Conservation (phyloP, 2,329 filamentous ascomycete genomes). For the Pestalotiopsis fici region DNA sequence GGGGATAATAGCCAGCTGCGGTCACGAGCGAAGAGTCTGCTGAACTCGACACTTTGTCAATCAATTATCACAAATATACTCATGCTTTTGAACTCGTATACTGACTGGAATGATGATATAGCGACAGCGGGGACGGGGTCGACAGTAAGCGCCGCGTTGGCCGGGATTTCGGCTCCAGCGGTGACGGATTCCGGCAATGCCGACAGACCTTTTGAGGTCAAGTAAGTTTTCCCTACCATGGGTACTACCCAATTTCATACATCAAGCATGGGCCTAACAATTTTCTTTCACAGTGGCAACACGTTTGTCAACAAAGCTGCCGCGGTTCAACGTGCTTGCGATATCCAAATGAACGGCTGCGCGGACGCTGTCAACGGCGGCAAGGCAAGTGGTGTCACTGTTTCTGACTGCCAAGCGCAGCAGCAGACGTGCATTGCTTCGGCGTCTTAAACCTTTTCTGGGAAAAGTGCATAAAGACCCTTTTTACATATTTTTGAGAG, state of each 20-base stretch:
- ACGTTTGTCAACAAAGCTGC: conserved; percentile 58
- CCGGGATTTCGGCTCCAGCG: conserved; percentile 51
- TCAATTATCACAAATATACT: neutral
- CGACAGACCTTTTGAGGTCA: conserved; percentile 55
- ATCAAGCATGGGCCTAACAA: neutral
- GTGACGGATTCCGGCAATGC: conserved; percentile 48
- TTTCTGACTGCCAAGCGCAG: conserved; percentile 58
- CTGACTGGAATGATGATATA: neutral
- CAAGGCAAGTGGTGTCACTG: conserved; percentile 34
- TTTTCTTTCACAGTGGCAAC: conserved; percentile 26
- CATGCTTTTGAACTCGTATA: neutral
- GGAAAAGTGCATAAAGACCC: neutral
- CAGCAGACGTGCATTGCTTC: conserved; percentile 21
- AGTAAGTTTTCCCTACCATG: conserved; percentile 45
- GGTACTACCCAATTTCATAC: neutral
- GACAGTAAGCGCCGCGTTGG: conserved; percentile 37
- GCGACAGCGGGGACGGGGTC: neutral
- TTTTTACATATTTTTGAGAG: neutral
- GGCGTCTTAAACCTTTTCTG: conserved; percentile 8
- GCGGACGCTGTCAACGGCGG: conserved; percentile 57
- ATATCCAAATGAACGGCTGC: conserved; percentile 64
- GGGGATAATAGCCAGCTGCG: neutral
- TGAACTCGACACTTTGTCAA: neutral
- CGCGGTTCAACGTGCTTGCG: conserved; percentile 62
- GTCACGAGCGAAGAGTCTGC: conserved; percentile 1